These are phyloP conservation scores for Scheffersomyces coipomensis DNA, from an alignment of 805 yeast genomes.

Conservation along the genomic window DNA sequence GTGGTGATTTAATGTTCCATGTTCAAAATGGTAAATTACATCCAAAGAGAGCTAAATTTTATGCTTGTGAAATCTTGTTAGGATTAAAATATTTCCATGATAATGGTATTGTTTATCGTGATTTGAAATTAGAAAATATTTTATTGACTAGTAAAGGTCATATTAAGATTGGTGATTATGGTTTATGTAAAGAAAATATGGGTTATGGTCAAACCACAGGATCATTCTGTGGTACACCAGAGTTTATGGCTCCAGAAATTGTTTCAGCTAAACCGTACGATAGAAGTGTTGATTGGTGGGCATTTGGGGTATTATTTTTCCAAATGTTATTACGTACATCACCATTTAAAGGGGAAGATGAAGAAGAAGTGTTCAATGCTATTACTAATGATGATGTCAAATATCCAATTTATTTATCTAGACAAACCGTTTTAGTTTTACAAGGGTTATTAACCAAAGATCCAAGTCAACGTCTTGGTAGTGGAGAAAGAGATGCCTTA, in stretches of 20 bases:
- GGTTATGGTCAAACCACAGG: slow-evolving; percentile 82
- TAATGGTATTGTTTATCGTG: slow-evolving; percentile 94
- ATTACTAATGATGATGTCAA: slow-evolving; percentile 94
- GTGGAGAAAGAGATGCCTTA: slow-evolving; percentile 82
- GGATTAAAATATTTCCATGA: slow-evolving; percentile 94
- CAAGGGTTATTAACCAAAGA: slow-evolving; percentile 91
- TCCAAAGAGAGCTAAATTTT: slow-evolving; percentile 89
- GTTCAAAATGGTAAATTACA: slow-evolving; percentile 90
- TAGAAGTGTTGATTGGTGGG: slow-evolving; percentile 99
- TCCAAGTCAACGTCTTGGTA: slow-evolving; percentile 79
- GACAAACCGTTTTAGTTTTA: slow-evolving; percentile 90
- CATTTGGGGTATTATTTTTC: slow-evolving; percentile 92
- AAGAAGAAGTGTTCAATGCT: slow-evolving; percentile 95
- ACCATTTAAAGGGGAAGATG: slow-evolving; percentile 96
- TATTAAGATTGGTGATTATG: slow-evolving; percentile 95
- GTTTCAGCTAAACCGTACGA: slow-evolving; percentile 89
- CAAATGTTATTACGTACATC: slow-evolving; percentile 97
- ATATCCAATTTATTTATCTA: slow-evolving; percentile 96
- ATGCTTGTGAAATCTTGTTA: slow-evolving; percentile 92
- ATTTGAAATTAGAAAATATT: slow-evolving; percentile 92
- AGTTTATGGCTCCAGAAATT: slow-evolving; percentile 98
- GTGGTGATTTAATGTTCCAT: slow-evolving; percentile 99
- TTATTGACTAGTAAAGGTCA: slow-evolving; percentile 88
- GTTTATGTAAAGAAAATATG: slow-evolving; percentile 93
- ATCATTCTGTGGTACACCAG: slow-evolving; percentile 99